Evolutionary conservation across 176 grass and related monocot species (phyloP).

Genomic region (Aechmea fasciata): DNA sequence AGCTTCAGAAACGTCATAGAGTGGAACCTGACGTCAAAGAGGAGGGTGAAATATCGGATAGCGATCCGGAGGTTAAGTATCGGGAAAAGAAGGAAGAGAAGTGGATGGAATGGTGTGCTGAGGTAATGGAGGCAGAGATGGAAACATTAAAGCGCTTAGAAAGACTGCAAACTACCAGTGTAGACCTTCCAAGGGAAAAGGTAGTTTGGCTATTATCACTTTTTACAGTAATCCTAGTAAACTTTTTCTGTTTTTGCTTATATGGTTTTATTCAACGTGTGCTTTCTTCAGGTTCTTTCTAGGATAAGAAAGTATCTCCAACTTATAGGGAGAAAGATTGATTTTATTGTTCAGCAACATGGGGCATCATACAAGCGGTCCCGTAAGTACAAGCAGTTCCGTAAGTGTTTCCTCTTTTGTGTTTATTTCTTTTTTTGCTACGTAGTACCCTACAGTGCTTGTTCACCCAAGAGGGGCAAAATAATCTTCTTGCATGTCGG

Average conservation of each 20-base stretch:
- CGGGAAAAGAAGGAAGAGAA: conserved; percentile 88
- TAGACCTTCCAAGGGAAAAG: conserved; percentile 97
- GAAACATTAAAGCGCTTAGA: conserved; percentile 82
- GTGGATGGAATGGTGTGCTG: conserved; percentile 98
- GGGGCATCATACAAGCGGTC: conserved; percentile 80
- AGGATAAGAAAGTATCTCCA: conserved; percentile 91
- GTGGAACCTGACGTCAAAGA: conserved; percentile 86
- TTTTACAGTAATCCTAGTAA: conserved; percentile 10
- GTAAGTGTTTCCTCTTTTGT: conserved; percentile 38
- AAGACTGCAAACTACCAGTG: conserved; percentile 90
- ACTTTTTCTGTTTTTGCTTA: neutral
- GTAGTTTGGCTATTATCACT: conserved; percentile 23
- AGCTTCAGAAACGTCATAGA: conserved; percentile 48
- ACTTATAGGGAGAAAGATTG: conserved; percentile 94
- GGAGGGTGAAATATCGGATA: conserved; percentile 99
- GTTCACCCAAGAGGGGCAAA: too few relatives aligned
- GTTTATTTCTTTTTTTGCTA: neutral
- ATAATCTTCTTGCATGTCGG: too few relatives aligned
- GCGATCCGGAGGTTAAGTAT: conserved; percentile 67
- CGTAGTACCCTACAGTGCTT: too few relatives aligned
- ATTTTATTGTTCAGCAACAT: conserved; percentile 64
- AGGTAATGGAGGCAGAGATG: conserved; percentile 83
- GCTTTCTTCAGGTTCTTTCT: conserved; percentile 74
- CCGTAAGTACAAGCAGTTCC: conserved; percentile 44
- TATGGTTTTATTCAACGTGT: conserved; percentile 10